Evolutionary conservation across 148 eudicot species (phyloP), one percentile per base, ranked within the genome.

Genomic region (Heliosperma pusillum): DNA sequence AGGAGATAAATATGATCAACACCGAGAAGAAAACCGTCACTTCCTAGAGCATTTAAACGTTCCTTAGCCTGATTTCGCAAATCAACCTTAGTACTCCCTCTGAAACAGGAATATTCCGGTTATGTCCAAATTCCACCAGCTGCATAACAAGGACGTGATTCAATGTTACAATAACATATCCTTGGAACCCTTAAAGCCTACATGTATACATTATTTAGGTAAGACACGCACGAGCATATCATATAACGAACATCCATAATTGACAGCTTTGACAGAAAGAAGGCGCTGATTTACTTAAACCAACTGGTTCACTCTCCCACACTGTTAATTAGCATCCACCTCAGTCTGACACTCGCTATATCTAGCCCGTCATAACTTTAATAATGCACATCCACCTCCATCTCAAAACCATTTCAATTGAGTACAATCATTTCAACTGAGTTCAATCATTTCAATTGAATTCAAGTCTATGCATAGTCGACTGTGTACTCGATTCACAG

Each of bases 1-100:
- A 47, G 8, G 15, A 47, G 53, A 47, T 47, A 15, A 47, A 47
- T 15, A 47, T 47, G 7, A 47, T 45, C 12, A 45, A 12, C 55
- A 50, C 55, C 19, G 3, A 15, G 13, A 50, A 13, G 55, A 81
- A 96, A 96, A 82, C 88, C 97, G 72, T 96, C 99, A 79, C 97
- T 92, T n/a, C 93, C 97, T 69, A 93, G 91, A 33, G 97, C 94
- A 89, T 96, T 96, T 76, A 95, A 92, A 82, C 92, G 99, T 13
- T 95, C 99, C 99, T 92, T 96, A 79, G 99, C 97, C 85, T 96
- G 99, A 45, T 95, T 97, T 33, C 97, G 93, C 47, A 85, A 72
- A 87, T 95, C 99, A 76, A 97, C 87, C 79, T 95, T 95, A 47
- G 97, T 90, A 83, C 99, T 77, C 52, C 97, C 97, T 79, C 94